Evolutionary conservation across 2,329 filamentous ascomycete species (phyloP).

Genomic region (Colletotrichum endophyticum): DNA sequence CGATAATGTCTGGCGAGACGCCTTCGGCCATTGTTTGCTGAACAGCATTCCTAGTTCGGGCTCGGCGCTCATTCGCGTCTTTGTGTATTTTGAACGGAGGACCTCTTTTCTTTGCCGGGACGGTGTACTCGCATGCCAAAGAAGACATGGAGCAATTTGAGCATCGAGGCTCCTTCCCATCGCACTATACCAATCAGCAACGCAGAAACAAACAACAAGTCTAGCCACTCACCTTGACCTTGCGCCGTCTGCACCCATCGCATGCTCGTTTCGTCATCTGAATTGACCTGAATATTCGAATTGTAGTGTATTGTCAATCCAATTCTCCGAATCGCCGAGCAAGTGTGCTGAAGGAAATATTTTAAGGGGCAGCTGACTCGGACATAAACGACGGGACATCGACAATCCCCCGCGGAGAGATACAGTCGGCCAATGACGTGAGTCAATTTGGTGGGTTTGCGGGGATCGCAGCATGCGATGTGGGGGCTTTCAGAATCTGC

Average conservation of each 20-base stretch:
- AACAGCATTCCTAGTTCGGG: not conserved
- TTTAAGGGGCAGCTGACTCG: not conserved
- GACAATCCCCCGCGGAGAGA: not conserved
- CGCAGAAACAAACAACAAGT: not conserved
- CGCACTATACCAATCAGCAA: not conserved
- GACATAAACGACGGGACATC: not conserved
- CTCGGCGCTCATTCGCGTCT: not conserved
- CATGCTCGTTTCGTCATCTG: conserved; percentile 5
- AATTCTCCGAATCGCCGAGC: conserved; percentile 2
- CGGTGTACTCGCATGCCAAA: not conserved
- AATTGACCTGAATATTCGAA: accelerated
- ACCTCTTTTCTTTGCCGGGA: not conserved
- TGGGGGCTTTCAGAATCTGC: not conserved
- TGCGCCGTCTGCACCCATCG: conserved; percentile 14
- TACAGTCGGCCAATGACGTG: not conserved
- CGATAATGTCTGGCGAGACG: not conserved
- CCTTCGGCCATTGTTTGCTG: not conserved
- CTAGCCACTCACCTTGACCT: conserved; percentile 6
- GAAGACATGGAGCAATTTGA: not conserved
- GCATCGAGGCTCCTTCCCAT: not conserved
- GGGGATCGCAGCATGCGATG: not conserved
- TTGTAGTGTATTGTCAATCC: not conserved
- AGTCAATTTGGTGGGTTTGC: not conserved
- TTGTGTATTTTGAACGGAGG: not conserved
- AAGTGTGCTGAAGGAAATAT: not conserved